These are phyloP conservation scores for Termitomyces sp. DNA, from an alignment of 1,284 basidiomycete species.

Conservation along the genomic window DNA sequence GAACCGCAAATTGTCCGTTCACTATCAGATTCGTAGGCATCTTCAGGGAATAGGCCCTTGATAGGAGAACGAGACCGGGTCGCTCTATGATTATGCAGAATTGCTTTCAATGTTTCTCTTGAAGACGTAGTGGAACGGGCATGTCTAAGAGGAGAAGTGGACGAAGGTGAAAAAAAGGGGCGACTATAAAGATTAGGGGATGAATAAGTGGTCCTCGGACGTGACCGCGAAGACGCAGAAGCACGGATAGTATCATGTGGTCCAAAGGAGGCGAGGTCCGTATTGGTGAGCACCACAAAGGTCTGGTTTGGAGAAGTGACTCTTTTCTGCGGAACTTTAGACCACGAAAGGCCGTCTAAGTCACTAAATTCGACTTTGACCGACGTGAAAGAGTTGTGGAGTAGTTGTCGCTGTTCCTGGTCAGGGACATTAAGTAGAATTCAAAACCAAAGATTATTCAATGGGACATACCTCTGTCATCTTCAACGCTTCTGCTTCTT, in stretches of 20 bases:
- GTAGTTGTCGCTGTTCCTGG: slow-evolving; percentile 23
- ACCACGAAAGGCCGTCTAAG: slow-evolving; percentile 24
- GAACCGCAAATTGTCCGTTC: slow-evolving; percentile 10
- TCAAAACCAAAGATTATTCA: not conserved
- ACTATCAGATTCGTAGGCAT: slow-evolving; percentile 10
- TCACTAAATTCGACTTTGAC: slow-evolving; percentile 27
- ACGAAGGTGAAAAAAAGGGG: not conserved
- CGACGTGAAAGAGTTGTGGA: slow-evolving; percentile 22
- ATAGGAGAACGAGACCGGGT: slow-evolving; percentile 24
- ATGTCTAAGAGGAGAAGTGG: slow-evolving; percentile 2
- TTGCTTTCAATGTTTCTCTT: slow-evolving; percentile 8
- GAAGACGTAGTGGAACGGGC: slow-evolving; percentile 4
- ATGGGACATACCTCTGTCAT: slow-evolving; percentile 39
- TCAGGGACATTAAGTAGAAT: not conserved
- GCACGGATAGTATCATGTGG: slow-evolving; percentile 36
- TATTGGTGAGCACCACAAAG: slow-evolving; percentile 28
- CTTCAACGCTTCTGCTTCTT: slow-evolving; percentile 42
- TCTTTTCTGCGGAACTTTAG: not conserved
- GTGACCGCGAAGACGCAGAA: slow-evolving; percentile 16
- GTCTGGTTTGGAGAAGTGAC: slow-evolving; percentile 12
- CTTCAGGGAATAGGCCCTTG: slow-evolving; percentile 23
- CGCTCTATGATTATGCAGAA: slow-evolving; percentile 7
- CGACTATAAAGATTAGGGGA: slow-evolving; percentile 9
- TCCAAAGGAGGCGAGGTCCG: slow-evolving; percentile 27
- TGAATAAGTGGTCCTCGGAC: slow-evolving; percentile 9